Evolutionary conservation across 2,329 filamentous ascomycete species (phyloP).

Genomic region (Metarhizium sp.): DNA sequence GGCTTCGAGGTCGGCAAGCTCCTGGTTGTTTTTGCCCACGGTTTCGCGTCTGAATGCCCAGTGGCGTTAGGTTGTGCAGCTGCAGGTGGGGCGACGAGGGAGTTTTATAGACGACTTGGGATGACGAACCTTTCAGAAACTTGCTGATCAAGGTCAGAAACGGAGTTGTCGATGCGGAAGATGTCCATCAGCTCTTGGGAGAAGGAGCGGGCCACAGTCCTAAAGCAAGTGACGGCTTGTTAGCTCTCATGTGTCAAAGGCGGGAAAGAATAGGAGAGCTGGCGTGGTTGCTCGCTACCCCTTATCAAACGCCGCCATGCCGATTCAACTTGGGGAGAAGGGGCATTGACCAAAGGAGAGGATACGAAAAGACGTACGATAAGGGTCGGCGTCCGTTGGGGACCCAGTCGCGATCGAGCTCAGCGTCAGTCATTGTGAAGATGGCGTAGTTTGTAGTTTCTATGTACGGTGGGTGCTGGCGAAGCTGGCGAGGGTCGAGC

Average conservation of each 20-base stretch:
- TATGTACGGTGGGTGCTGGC: not conserved
- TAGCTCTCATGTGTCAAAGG: constrained; percentile 4
- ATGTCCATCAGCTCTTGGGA: constrained; percentile 78
- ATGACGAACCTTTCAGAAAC: constrained; percentile 70
- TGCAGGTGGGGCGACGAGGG: constrained; percentile 1
- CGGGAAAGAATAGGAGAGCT: not conserved
- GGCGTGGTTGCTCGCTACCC: not conserved
- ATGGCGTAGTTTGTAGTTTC: constrained; percentile 6
- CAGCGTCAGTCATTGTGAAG: constrained; percentile 47
- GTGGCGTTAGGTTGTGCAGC: not conserved
- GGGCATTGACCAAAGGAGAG: not conserved
- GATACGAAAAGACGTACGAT: constrained; percentile 52
- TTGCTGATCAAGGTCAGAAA: constrained; percentile 64
- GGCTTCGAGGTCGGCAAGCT: constrained; percentile 79
- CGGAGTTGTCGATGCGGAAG: constrained; percentile 75
- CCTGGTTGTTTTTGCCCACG: constrained; percentile 62
- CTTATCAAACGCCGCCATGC: not conserved
- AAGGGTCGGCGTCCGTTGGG: constrained; percentile 69
- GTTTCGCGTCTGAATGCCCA: constrained; percentile 25
- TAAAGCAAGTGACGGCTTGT: constrained; percentile 24
- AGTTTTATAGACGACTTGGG: constrained; percentile 4
- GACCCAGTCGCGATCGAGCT: constrained; percentile 72
- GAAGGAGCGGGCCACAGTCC: constrained; percentile 81
- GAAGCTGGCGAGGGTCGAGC: too few species aligned
- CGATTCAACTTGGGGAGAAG: not conserved